These are phyloP conservation scores for Anisodus acutangulus DNA, from an alignment of 257 asterid genomes.

Conservation along the genomic window DNA sequence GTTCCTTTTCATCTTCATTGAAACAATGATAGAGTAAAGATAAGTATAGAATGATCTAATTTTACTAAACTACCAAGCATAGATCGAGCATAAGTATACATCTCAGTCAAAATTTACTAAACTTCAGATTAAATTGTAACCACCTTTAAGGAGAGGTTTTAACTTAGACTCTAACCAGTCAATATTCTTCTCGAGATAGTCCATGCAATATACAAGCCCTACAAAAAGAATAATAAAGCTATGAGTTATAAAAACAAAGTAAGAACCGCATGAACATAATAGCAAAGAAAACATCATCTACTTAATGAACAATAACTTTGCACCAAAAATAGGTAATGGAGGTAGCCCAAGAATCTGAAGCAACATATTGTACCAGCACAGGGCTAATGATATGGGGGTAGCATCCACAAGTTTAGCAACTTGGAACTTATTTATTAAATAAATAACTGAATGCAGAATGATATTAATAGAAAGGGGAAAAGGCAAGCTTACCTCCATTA, in stretches of 20 bases:
- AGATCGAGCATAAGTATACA: conserved; percentile 5
- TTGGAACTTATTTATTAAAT: neutral
- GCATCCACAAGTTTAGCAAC: conserved; percentile 15
- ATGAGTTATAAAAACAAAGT: neutral
- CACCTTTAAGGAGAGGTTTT: conserved; percentile 89
- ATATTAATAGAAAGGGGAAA: neutral
- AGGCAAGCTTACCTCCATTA: conserved; percentile 73
- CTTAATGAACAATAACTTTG: conserved; percentile 3
- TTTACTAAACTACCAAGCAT: neutral
- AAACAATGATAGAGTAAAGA: neutral
- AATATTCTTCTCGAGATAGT: conserved; percentile 88
- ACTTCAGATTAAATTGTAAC: conserved; percentile 29
- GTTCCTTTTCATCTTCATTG: neutral
- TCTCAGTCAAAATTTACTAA: conserved; percentile 24
- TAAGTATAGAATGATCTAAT: neutral
- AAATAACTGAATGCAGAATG: neutral
- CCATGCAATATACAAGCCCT: conserved; percentile 98
- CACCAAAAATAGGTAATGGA: conserved; percentile 24
- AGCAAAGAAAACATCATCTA: conserved; percentile 2
- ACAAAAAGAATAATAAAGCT: conserved; percentile 32
- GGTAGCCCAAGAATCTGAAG: neutral
- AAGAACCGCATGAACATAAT: neutral
- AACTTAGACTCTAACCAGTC: conserved; percentile 90
- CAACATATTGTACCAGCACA: neutral
- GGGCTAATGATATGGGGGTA: neutral